Evolutionary conservation across 1,139 yeast genomes (phyloP).

Genomic region (Hanseniaspora uvarum): DNA sequence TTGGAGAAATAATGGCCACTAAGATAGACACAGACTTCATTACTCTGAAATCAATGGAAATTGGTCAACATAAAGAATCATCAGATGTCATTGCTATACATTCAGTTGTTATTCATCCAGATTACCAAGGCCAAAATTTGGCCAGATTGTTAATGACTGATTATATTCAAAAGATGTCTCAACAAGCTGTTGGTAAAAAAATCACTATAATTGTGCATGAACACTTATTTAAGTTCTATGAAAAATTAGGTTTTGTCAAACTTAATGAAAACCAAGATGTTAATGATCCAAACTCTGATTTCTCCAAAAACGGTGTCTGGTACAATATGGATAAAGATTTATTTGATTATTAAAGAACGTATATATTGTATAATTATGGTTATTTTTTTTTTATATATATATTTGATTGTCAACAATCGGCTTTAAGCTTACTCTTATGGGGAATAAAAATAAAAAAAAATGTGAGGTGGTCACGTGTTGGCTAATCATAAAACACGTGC

Average conservation of each 20-base stretch:
- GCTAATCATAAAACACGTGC: too few species aligned
- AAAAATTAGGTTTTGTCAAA: constrained; percentile 56
- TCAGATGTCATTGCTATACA: constrained; percentile 74
- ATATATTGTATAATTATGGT: constrained; percentile 19
- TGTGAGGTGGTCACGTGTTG: too few species aligned
- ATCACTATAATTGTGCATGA: constrained; percentile 67
- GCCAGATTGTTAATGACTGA: constrained; percentile 80
- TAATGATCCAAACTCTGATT: constrained; percentile 24
- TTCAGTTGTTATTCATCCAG: constrained; percentile 66
- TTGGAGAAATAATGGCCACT: constrained; percentile 80
- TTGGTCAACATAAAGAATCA: constrained; percentile 63
- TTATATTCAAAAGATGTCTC: constrained; percentile 78
- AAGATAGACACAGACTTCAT: constrained; percentile 48
- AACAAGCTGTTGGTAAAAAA: constrained; percentile 75
- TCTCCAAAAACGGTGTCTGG: constrained; percentile 28
- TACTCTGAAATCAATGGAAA: constrained; percentile 57
- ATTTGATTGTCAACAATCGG: not conserved
- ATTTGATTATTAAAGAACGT: constrained; percentile 27
- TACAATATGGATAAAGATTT: constrained; percentile 32
- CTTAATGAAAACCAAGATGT: constrained; percentile 29
- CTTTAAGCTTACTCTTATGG: too few species aligned
- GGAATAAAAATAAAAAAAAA: too few species aligned
- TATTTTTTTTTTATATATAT: not conserved
- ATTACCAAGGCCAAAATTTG: constrained; percentile 68
- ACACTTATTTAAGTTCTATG: constrained; percentile 62